A percentile compares a stretch with the other conserved stretches of the same genome.
Evolutionary conservation across 1,284 basidiomycete species (phyloP).

Genomic region (Amylostereum chailletii): DNA sequence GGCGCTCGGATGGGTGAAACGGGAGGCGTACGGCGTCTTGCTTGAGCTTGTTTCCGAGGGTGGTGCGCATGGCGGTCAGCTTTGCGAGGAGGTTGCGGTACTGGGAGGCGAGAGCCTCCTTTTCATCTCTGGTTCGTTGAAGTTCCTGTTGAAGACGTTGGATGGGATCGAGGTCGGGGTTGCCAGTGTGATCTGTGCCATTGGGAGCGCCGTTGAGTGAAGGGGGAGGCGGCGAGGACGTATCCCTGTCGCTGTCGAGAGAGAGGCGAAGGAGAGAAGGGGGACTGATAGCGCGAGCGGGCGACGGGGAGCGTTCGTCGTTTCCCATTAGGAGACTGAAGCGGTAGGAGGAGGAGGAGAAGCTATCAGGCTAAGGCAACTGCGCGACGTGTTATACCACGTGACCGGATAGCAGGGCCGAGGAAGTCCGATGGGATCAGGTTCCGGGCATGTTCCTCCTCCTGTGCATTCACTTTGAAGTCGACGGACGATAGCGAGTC

Average conservation of each 20-base stretch:
- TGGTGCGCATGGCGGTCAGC: conserved; percentile 87
- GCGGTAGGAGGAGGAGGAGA: too few relatives aligned
- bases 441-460: too few relatives aligned
- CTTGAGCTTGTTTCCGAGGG: conserved; percentile 88
- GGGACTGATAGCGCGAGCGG: too few relatives aligned
- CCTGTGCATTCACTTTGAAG: too few relatives aligned
- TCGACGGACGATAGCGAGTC: too few relatives aligned
- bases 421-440: too few relatives aligned
- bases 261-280: conserved; percentile 14
- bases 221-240: conserved; percentile 17
- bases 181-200: conserved; percentile 14
- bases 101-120: conserved; percentile 77
- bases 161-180: conserved; percentile 34
- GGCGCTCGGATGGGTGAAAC: conserved; percentile 1
- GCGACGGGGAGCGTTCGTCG: too few relatives aligned
- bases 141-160: conserved; percentile 50
- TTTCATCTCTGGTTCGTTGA: conserved; percentile 64
- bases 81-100: conserved; percentile 85
- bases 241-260: conserved; percentile 17
- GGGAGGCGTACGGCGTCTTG: conserved; percentile 83
- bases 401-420: too few relatives aligned
- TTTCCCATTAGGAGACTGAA: too few relatives aligned
- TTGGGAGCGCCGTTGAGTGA: conserved; percentile 16
- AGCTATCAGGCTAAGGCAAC: too few relatives aligned
- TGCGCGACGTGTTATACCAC: too few relatives aligned